phyloP scores from a whole-genome alignment of 805 yeast species.

The Ogataea siamensis region DNA sequence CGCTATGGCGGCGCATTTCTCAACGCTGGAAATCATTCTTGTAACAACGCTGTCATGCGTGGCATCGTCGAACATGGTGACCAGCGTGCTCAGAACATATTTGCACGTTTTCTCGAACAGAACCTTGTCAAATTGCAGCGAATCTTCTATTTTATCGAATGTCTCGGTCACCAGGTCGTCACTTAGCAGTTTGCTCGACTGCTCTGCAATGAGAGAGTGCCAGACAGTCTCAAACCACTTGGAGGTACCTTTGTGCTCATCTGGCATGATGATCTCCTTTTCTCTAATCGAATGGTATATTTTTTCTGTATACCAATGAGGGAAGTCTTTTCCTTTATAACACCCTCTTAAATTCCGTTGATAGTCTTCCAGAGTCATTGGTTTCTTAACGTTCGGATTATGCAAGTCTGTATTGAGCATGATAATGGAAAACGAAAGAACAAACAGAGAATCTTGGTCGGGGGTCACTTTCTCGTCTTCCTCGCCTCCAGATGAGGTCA shows the following conservation, averaged over 20 bases:
- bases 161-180: constrained; percentile 9
- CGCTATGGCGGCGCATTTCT: constrained; percentile 79
- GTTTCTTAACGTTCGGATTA: constrained; percentile 87
- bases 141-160: constrained; percentile 19
- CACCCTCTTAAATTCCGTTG: constrained; percentile 78
- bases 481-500: constrained; percentile 12
- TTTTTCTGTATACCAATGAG: constrained; percentile 77
- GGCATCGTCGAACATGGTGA: constrained; percentile 82
- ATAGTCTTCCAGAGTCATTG: constrained; percentile 86
- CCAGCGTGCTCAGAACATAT: constrained; percentile 66
- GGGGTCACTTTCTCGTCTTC: constrained; percentile 55
- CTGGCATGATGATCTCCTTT: constrained; percentile 95
- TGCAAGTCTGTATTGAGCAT: constrained; percentile 93
- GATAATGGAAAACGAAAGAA: constrained; percentile 86
- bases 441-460: constrained; percentile 82
- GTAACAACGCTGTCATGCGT: constrained; percentile 87
- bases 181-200: constrained; percentile 30
- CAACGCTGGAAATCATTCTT: constrained; percentile 83
- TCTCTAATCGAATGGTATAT: constrained; percentile 79
- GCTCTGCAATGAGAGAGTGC: constrained; percentile 64
- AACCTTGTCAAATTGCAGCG: constrained; percentile 63
- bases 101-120: constrained; percentile 65
- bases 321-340: constrained; percentile 71
- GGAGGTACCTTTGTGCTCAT: constrained; percentile 90
- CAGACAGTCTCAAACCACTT: constrained; percentile 89